Percentiles rank a stretch among this genome's conserved stretches.
Conservation (phyloP, 257 asterid species). For the Galeopsis tetrahit region DNA sequence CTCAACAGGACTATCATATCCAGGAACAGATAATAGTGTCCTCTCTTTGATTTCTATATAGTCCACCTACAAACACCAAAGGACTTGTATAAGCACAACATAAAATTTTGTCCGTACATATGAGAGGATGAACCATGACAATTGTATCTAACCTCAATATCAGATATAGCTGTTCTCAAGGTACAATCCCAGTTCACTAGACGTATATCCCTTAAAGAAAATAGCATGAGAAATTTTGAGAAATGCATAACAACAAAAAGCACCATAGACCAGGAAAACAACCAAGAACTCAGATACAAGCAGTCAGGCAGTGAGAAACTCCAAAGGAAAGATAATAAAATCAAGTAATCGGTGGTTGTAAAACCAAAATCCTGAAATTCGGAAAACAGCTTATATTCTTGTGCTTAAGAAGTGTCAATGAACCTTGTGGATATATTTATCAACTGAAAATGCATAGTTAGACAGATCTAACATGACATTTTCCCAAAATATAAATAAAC, state of each 20-base stretch:
- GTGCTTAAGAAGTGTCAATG: background rate
- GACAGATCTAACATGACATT: background rate
- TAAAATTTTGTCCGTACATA: background rate
- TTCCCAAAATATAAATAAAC: conserved; percentile 17
- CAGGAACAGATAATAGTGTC: conserved; percentile 70
- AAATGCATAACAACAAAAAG: conserved; percentile 20
- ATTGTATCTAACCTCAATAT: conserved; percentile 70
- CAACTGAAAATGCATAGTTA: conserved; percentile 17
- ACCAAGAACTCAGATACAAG: background rate
- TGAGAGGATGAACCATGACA: conserved; percentile 18
- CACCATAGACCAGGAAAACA: conserved; percentile 22
- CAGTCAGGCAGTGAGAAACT: conserved; percentile 8
- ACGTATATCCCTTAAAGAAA: conserved; percentile 69
- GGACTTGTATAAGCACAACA: conserved; percentile 30
- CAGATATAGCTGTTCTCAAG: conserved; percentile 94
- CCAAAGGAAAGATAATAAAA: conserved; percentile 4
- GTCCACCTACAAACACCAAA: conserved; percentile 66
- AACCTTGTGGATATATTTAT: conserved; percentile 9
- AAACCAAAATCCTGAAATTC: background rate
- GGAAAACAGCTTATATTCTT: background rate
- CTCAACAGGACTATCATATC: conserved; percentile 76
- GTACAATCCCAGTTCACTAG: conserved; percentile 97
- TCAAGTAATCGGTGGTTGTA: background rate
- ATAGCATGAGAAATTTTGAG: conserved; percentile 17
- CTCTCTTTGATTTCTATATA: conserved; percentile 79